phyloP scores from a whole-genome alignment of 2,329 filamentous ascomycete genomes.

The Dothidotthia symphoricarpi region DNA sequence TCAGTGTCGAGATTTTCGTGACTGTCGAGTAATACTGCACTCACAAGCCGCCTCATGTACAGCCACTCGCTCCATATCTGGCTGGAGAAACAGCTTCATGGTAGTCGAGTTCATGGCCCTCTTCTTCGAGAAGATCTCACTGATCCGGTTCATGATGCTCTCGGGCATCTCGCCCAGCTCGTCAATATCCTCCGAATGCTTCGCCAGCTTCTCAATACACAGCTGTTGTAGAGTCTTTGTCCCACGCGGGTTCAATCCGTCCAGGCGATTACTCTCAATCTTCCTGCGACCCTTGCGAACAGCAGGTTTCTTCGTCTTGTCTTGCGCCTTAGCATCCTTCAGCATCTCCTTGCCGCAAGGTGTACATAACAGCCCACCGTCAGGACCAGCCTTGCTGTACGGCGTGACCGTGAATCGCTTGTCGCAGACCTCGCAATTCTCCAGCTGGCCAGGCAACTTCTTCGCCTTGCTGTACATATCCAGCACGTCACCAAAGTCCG shows the following conservation, averaged over 20 bases:
- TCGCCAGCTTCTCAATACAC: constrained; percentile 63
- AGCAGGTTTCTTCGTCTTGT: constrained; percentile 58
- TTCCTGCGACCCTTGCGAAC: constrained; percentile 67
- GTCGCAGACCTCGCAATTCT: constrained; percentile 79
- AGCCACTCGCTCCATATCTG: constrained; percentile 56
- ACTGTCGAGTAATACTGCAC: constrained; percentile 17
- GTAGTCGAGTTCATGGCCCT: constrained; percentile 56
- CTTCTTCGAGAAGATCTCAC: constrained; percentile 64
- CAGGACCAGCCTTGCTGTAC: constrained; percentile 77
- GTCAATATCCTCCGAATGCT: constrained; percentile 63
- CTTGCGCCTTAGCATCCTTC: constrained; percentile 62
- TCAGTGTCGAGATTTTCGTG: neutral
- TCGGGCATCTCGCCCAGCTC: constrained; percentile 64
- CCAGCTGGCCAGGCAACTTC: constrained; percentile 78
- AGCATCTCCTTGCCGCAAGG: constrained; percentile 75
- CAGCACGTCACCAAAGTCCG: constrained; percentile 49
- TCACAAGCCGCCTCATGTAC: constrained; percentile 61
- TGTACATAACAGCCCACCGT: constrained; percentile 81
- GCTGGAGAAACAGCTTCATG: constrained; percentile 51
- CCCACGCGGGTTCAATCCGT: constrained; percentile 66
- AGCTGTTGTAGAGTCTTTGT: constrained; percentile 67
- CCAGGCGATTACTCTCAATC: constrained; percentile 78
- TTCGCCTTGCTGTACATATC: constrained; percentile 57
- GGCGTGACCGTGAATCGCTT: constrained; percentile 92
- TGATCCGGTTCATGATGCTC: constrained; percentile 56